Percentiles rank a stretch among this genome's conserved stretches.
Evolutionary conservation across 2,329 filamentous ascomycete genomes (phyloP).

Genomic region (Colletotrichum musicola): DNA sequence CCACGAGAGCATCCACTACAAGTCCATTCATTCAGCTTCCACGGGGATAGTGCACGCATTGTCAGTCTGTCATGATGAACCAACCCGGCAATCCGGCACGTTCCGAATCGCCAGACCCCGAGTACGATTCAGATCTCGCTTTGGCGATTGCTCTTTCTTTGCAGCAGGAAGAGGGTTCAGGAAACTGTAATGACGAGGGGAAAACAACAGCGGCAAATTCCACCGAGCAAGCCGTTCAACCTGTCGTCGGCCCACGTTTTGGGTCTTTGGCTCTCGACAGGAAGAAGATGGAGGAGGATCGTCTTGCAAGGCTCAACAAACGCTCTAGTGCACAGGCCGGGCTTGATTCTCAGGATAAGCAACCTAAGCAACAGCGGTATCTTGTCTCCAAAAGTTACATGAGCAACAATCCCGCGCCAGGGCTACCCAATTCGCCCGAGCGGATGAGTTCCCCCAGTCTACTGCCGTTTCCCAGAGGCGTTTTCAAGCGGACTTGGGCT

Average conservation of each 20-base stretch:
- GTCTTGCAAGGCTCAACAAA: slow-evolving; percentile 78
- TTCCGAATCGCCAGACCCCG: slow-evolving; percentile 42
- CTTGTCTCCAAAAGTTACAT: background rate
- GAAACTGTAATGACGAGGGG: background rate
- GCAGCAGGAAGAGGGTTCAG: slow-evolving; percentile 43
- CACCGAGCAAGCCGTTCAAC: background rate
- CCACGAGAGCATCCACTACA: too few relatives aligned
- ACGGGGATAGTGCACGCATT: too few relatives aligned
- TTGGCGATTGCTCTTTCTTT: slow-evolving; percentile 72
- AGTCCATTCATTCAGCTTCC: too few relatives aligned
- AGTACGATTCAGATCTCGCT: slow-evolving; percentile 71
- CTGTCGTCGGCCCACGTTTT: slow-evolving; percentile 38
- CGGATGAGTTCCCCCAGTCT: background rate
- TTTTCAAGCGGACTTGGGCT: slow-evolving; percentile 86
- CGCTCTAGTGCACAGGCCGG: slow-evolving; percentile 44
- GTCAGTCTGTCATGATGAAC: slow-evolving; percentile 7
- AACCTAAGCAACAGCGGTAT: slow-evolving; percentile 37
- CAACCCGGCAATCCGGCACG: background rate
- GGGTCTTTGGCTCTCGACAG: slow-evolving; percentile 74
- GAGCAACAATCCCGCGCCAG: background rate
- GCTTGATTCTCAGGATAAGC: slow-evolving; percentile 38
- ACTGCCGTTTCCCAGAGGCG: slow-evolving; percentile 67
- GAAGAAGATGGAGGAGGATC: slow-evolving; percentile 87
- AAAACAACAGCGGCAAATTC: background rate
- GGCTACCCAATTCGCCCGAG: background rate